These are phyloP conservation scores for Trichoderma asperelloides DNA, from an alignment of 495 filamentous ascomycete genomes.

Conservation along the genomic window DNA sequence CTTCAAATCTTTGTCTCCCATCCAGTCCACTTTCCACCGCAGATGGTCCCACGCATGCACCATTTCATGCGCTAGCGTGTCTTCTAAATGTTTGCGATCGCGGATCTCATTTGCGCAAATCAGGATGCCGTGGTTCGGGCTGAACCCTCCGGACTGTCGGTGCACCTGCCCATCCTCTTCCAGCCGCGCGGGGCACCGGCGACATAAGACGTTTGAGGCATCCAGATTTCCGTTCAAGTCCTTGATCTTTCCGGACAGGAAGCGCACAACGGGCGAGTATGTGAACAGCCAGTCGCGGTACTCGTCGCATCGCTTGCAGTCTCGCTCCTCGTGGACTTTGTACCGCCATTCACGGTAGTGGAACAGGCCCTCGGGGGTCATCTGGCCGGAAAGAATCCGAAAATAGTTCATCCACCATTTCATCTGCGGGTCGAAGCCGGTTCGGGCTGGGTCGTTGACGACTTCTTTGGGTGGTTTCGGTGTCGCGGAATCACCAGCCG, in stretches of 20 bases:
- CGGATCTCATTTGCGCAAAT: conserved; percentile 83
- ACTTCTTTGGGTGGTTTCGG: conserved; percentile 9
- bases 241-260: conserved; percentile 66
- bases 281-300: conserved; percentile 70
- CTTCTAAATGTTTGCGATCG: conserved; percentile 69
- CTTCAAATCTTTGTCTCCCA: conserved; percentile 55
- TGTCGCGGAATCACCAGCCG: conserved; percentile 1
- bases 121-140: conserved; percentile 72
- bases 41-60: conserved; percentile 94
- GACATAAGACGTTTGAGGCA: conserved; percentile 67
- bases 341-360: conserved; percentile 65
- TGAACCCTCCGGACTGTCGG: conserved; percentile 65
- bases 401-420: conserved; percentile 74
- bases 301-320: conserved; percentile 70
- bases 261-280: conserved; percentile 78
- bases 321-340: conserved; percentile 52
- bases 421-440: conserved; percentile 52
- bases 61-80: conserved; percentile 95
- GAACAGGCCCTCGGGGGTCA: conserved; percentile 57
- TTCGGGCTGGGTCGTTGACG: conserved; percentile 41
- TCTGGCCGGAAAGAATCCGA: conserved; percentile 58
- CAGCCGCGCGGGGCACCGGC: conserved; percentile 53
- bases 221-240: conserved; percentile 70
- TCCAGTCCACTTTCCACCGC: conserved; percentile 79
- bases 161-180: conserved; percentile 34